Conservation (phyloP, 352 stramenopile species). For the Elongisporangium undulatum region DNA sequence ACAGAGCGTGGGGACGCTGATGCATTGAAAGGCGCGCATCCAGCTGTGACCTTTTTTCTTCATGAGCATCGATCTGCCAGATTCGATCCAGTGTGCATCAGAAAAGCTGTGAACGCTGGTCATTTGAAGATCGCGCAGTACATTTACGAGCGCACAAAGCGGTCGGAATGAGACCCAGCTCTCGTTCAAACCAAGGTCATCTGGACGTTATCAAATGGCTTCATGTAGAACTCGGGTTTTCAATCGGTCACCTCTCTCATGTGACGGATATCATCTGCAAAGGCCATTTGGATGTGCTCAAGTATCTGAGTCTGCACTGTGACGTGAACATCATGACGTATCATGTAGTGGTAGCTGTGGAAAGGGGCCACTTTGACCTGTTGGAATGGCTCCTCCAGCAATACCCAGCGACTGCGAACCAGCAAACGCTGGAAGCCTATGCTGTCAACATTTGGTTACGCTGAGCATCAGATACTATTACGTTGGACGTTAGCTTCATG, state of each 20-base stretch:
- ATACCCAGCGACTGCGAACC: neutral
- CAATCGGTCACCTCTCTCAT: neutral
- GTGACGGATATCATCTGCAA: neutral
- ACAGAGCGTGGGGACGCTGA: neutral
- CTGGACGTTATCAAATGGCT: neutral
- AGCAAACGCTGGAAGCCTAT: neutral
- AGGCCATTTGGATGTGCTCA: neutral
- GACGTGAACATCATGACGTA: neutral
- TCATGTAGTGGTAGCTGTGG: too few relatives aligned
- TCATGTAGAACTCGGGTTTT: neutral
- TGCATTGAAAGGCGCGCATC: neutral
- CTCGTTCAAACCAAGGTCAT: neutral
- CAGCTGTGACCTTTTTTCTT: neutral
- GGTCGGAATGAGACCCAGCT: neutral
- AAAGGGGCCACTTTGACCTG: too few relatives aligned
- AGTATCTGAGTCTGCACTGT: neutral
- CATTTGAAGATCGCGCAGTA: too few relatives aligned
- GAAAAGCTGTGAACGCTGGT: too few relatives aligned
- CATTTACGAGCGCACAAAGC: neutral
- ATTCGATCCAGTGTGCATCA: too few relatives aligned
- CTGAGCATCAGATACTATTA: too few relatives aligned
- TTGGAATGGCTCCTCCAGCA: too few relatives aligned
- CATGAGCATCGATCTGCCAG: too few relatives aligned
- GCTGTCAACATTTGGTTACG: too few relatives aligned
- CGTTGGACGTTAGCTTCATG: too few relatives aligned